These are phyloP conservation scores for Nigrospora oryzae DNA, from an alignment of 2,329 filamentous ascomycete genomes.

Conservation along the genomic window DNA sequence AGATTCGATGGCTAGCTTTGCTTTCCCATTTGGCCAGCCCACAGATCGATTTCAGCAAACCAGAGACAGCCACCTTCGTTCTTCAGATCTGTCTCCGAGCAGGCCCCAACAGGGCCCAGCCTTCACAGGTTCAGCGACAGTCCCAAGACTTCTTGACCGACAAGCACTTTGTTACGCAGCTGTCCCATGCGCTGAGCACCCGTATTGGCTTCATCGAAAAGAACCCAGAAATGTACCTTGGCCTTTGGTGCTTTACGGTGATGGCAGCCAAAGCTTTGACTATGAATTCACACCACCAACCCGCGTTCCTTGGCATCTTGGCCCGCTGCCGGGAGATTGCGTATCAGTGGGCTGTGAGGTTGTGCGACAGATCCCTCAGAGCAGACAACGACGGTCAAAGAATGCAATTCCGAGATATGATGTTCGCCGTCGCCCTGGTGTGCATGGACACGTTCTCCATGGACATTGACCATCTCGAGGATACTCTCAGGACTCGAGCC, in stretches of 20 bases:
- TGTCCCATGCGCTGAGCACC: neutral
- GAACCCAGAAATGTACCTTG: neutral
- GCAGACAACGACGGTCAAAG: neutral
- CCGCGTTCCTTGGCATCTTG: neutral
- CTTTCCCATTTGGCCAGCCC: slow-evolving; percentile 1
- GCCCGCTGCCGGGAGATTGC: neutral
- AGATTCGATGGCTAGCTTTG: neutral
- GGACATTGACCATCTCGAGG: neutral
- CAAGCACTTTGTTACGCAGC: neutral
- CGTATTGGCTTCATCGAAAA: neutral
- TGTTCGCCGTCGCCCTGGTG: neutral
- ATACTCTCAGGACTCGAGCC: neutral
- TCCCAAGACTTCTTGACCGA: neutral
- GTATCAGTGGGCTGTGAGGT: neutral
- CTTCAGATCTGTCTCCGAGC: neutral
- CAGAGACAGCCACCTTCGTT: neutral
- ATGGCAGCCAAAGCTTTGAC: neutral
- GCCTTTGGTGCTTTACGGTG: neutral
- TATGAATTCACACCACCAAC: neutral
- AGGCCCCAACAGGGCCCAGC: neutral
- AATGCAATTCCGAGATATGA: neutral
- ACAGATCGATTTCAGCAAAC: neutral
- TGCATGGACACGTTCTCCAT: neutral
- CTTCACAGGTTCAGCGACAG: neutral
- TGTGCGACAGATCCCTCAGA: neutral